These are phyloP conservation scores for Diutina sp. DNA, from an alignment of 1,139 yeast genomes.

Conservation along the genomic window DNA sequence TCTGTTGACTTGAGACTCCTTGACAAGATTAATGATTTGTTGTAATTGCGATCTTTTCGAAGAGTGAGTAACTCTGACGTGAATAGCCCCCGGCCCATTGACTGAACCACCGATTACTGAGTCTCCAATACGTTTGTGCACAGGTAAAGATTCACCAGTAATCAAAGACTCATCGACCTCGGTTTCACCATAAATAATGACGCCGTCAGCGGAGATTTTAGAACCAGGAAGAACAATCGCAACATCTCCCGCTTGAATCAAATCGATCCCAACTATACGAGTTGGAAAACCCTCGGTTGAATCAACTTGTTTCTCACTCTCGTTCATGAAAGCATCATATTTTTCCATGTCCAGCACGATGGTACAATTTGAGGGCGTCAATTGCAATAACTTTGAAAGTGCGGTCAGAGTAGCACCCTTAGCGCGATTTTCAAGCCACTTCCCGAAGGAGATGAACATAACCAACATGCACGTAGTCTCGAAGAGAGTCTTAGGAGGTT, in stretches of 20 bases:
- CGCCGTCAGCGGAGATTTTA: constrained; percentile 87
- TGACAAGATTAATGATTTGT: constrained; percentile 76
- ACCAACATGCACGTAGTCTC: constrained; percentile 83
- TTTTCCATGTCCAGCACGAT: constrained; percentile 34
- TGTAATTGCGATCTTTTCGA: constrained; percentile 82
- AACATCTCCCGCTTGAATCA: constrained; percentile 66
- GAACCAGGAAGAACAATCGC: constrained; percentile 77
- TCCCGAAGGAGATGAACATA: constrained; percentile 75
- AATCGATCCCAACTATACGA: constrained; percentile 47
- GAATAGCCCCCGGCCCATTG: constrained; percentile 66
- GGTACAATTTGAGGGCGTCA: constrained; percentile 69
- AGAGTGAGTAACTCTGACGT: constrained; percentile 52
- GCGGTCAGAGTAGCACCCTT: constrained; percentile 92
- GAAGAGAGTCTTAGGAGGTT: constrained; percentile 63
- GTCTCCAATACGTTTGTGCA: constrained; percentile 48
- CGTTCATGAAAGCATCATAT: constrained; percentile 13
- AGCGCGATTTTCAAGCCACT: constrained; percentile 83
- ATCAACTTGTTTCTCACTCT: constrained; percentile 4
- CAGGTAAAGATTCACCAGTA: constrained; percentile 83
- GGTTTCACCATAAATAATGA: constrained; percentile 60
- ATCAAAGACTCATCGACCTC: constrained; percentile 80
- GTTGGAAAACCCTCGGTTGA: constrained; percentile 5
- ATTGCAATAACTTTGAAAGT: constrained; percentile 61
- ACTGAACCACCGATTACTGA: constrained; percentile 81
- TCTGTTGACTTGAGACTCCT: constrained; percentile 75